Evolutionary conservation across 257 asterid genomes (phyloP).

Genomic region (Apocynum venetum): DNA sequence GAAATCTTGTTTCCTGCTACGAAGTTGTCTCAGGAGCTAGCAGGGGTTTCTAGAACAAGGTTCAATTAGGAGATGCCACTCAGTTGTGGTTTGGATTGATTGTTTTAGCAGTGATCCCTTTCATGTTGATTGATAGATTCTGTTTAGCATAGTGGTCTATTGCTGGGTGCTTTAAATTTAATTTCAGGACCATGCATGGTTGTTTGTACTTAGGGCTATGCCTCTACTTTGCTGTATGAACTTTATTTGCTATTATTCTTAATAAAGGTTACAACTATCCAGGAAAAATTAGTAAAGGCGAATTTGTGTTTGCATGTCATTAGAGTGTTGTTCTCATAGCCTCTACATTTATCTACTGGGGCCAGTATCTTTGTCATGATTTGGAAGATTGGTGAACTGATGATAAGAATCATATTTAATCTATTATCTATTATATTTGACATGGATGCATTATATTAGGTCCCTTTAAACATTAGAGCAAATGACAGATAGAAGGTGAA

Average conservation of each 20-base stretch:
- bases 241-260: not conserved
- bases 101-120: not conserved
- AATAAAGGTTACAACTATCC: not conserved
- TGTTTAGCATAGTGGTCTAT: not conserved
- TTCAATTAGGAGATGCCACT: not conserved
- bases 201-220: not conserved
- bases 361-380: too few species aligned
- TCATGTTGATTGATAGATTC: not conserved
- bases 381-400: not conserved
- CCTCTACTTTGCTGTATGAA: not conserved
- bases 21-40: not conserved
- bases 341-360: too few species aligned
- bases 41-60: not conserved
- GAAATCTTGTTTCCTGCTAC: not conserved
- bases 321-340: too few species aligned
- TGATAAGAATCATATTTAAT: not conserved
- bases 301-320: too few species aligned
- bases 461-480: not conserved
- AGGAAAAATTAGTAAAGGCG: not conserved
- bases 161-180: not conserved
- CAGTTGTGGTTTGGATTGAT: not conserved
- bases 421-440: not conserved
- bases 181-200: not conserved
- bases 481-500: not conserved
- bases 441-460: not conserved